Evolutionary conservation across 345 rosid genomes (phyloP).

Genomic region (Lumnitzera racemosa): DNA sequence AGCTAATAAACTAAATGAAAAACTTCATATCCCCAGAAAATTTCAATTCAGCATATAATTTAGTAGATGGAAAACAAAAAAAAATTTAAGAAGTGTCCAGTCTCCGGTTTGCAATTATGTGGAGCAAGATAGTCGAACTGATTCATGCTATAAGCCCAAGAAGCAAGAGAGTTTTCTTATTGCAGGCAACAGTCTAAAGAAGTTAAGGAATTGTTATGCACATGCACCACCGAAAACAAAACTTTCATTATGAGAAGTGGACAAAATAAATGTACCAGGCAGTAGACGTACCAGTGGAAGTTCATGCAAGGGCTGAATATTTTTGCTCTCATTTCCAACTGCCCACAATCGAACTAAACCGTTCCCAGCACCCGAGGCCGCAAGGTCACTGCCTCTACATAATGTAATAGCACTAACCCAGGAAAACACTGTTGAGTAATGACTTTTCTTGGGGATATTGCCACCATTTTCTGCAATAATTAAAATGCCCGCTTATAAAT

Average conservation of each 20-base stretch:
- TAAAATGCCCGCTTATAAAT: background rate
- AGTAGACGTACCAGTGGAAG: constrained; percentile 63
- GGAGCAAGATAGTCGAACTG: no score
- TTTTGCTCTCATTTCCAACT: constrained; percentile 41
- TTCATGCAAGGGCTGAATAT: constrained; percentile 41
- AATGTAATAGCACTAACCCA: constrained; percentile 81
- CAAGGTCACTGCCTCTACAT: constrained; percentile 90
- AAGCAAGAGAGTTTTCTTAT: background rate
- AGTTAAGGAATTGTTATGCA: no score
- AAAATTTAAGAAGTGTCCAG: no score
- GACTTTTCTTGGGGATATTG: constrained; percentile 15
- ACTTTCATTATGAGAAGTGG: background rate
- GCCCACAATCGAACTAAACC: constrained; percentile 74
- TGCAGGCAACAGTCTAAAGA: no score
- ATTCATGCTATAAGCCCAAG: background rate
- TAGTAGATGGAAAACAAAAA: background rate
- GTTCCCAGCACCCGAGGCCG: constrained; percentile 95
- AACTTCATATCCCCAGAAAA: background rate
- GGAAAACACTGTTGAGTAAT: constrained; percentile 44
- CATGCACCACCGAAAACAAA: background rate
- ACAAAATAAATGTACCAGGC: background rate
- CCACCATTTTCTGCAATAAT: constrained; percentile 39
- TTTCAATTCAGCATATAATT: background rate
- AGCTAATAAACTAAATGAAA: background rate
- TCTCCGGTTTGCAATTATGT: background rate